These are phyloP conservation scores for Casaregolazyma suthepensis DNA, from an alignment of 1,139 yeast genomes.

Conservation along the genomic window DNA sequence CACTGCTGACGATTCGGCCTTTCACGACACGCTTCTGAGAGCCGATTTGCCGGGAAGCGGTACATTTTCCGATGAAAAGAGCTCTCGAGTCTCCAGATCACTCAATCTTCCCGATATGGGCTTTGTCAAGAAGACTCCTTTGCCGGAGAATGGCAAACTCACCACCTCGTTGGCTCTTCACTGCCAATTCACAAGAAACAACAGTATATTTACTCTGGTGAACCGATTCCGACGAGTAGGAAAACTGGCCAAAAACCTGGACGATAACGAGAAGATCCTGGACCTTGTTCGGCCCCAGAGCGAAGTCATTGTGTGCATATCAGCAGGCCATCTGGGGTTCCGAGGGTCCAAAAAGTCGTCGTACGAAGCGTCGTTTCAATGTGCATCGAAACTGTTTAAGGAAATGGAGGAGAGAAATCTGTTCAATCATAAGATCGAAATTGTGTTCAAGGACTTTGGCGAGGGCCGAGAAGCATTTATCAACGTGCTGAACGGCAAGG, in stretches of 20 bases:
- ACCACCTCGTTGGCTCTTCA: slow-evolving; percentile 60
- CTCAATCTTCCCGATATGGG: not conserved
- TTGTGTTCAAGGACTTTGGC: slow-evolving; percentile 75
- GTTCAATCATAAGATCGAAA: slow-evolving; percentile 43
- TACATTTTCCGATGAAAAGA: not conserved
- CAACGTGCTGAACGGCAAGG: slow-evolving; percentile 82
- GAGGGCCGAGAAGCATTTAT: slow-evolving; percentile 85
- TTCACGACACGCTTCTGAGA: not conserved
- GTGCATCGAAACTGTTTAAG: slow-evolving; percentile 66
- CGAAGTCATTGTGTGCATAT: slow-evolving; percentile 56
- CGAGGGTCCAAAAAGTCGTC: slow-evolving; percentile 60
- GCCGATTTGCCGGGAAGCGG: not conserved
- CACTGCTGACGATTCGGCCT: not conserved
- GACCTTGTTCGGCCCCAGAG: slow-evolving; percentile 79
- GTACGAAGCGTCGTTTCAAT: slow-evolving; percentile 92
- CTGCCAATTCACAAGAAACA: slow-evolving; percentile 73
- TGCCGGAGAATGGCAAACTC: slow-evolving; percentile 25
- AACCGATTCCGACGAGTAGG: slow-evolving; percentile 54
- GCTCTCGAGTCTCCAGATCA: not conserved
- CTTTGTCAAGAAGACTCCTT: not conserved
- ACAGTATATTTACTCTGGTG: slow-evolving; percentile 71
- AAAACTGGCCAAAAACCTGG: slow-evolving; percentile 31
- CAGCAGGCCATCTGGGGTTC: slow-evolving; percentile 39
- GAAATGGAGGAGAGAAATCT: slow-evolving; percentile 52
- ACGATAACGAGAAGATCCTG: slow-evolving; percentile 67